Evolutionary conservation across 2,329 filamentous ascomycete species (phyloP).

Genomic region (Scytalidium sp.): DNA sequence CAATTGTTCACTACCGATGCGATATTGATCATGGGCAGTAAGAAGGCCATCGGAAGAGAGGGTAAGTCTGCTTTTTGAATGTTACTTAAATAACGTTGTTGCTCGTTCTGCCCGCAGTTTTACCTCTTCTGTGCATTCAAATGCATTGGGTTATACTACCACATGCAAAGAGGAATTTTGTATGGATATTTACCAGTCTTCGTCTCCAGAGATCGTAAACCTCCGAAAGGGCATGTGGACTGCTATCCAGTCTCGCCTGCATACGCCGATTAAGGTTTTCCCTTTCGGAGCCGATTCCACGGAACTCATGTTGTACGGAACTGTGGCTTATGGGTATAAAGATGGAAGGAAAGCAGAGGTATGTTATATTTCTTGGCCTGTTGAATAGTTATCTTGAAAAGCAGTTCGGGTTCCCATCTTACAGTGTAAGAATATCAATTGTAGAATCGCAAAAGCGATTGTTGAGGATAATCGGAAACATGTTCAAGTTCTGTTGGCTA

Average conservation of each 20-base stretch:
- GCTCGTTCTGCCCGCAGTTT: not conserved
- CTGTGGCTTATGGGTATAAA: constrained; percentile 49
- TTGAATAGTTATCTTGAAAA: no score
- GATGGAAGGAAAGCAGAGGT: constrained; percentile 35
- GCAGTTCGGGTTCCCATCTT: no score
- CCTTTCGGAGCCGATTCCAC: constrained; percentile 42
- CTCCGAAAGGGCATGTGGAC: constrained; percentile 52
- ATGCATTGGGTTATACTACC: no score
- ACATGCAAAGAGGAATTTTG: no score
- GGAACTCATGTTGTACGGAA: constrained; percentile 53
- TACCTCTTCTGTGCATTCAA: not conserved
- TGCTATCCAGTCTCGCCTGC: constrained; percentile 42
- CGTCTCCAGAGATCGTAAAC: constrained; percentile 42
- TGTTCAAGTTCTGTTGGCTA: not conserved
- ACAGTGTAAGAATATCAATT: no score
- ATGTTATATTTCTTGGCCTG: constrained; percentile 6
- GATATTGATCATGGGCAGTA: constrained; percentile 49
- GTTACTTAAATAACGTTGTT: no score
- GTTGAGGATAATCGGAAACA: not conserved
- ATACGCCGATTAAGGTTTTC: constrained; percentile 45
- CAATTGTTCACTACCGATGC: constrained; percentile 45
- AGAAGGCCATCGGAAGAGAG: constrained; percentile 38
- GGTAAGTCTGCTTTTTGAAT: constrained; percentile 29
- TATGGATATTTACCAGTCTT: not conserved
- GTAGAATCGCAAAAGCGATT: no score